Base-by-base conservation (phyloP, 208 protist species). In the Trypanosoma grayi region DNA sequence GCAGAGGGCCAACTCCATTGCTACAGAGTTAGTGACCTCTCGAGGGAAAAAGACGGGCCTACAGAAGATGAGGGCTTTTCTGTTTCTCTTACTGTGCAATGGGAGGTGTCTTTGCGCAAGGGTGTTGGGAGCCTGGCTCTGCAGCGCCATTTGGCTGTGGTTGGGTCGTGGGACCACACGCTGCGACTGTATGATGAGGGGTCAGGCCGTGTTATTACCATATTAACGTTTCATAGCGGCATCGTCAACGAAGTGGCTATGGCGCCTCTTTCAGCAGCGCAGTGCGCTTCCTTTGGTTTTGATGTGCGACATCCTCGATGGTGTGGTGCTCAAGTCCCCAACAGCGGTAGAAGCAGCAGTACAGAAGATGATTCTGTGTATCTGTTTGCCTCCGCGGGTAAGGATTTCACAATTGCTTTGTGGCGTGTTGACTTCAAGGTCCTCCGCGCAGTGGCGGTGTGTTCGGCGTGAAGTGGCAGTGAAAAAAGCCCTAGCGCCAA, bases 121-220 rank as follows among this genome's bases (percentile, higher is more conserved):
- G 84, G 87, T 25, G 39, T 94, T 20, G 87, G 87, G 20, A 81
- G 79, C 44, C 37, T 77, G 1, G 70, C 62, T 16, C 30, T 90
- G 16, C 69, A 87, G 36, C 75, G 70, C 22, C 69, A 81, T 53
- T 47, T 91, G 18, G 52, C 76, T 34, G 55, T 94, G 7, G 44
- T 81, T 6, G 87, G 84, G 5, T 79, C 77, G 25, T 94, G 87
- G 84, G 87, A 94, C 66, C 74, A 75, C 50, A 88, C 75, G 10
- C 44, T 91, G 50, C 83, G 87, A 31, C 74, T 90, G 11, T 84
- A 84, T 50, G 84, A 80, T 60, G 47, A 60, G 2, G 50, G 45
- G 13, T 64, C 77, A 24, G 85, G 81, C 0, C 55, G 67, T 20
- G 64, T 88, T 18, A 55, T 92, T 31, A 75, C 77, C 10, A 79